Base-by-base conservation (phyloP, 2,329 filamentous ascomycete genomes). In the Huntiella moniliformis region DNA sequence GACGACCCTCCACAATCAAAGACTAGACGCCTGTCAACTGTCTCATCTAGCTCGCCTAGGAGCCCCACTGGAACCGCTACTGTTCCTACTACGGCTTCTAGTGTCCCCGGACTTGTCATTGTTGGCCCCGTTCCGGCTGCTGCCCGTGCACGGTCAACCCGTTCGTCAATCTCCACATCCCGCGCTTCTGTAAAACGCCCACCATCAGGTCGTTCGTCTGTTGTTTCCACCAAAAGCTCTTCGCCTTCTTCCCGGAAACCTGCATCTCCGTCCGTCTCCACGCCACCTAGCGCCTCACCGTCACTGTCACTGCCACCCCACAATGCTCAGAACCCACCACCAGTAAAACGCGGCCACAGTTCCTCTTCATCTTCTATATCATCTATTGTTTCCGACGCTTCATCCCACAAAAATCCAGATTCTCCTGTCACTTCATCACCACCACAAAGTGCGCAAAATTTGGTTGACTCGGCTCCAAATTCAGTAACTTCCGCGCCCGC, bases 341-440 rank as follows among this genome's bases (percentile, higher is more conserved):
- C 37, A 36, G 32, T 44, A 18, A 48, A 44, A 37, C 46, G 41
- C 37, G 37, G 46, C 31, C 31, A 31, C 13, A 48, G 28, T 28
- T 28, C 22, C 22, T 28, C 22, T 28, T 28, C 22, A 28, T 28
- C 22, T 28, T 28, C 22, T 7, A 28, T 28, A 28, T 28, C 22
- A 28, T 28, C 22, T 28, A 4, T 28, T 28, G 22, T 28, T 28
- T 28, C 22, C 22, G 22, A 28, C 22, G 22, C 22, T 28, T 28
- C 22, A 28, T 28, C 22, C 22, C 6, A 28, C 6, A 28, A 28
- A 28, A 28, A 28, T 28, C 22, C 22, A 28, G 22, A 28, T 28
- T 28, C 22, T 28, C 22, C 22, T 28, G 6, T 7, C 3, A 8
- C 22, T 8, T 28, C 22, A 28, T 7, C 22, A 28, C 22, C 22